Evolutionary conservation across 78 protist species (phyloP).

Genomic region (Thecamonas trahens): DNA sequence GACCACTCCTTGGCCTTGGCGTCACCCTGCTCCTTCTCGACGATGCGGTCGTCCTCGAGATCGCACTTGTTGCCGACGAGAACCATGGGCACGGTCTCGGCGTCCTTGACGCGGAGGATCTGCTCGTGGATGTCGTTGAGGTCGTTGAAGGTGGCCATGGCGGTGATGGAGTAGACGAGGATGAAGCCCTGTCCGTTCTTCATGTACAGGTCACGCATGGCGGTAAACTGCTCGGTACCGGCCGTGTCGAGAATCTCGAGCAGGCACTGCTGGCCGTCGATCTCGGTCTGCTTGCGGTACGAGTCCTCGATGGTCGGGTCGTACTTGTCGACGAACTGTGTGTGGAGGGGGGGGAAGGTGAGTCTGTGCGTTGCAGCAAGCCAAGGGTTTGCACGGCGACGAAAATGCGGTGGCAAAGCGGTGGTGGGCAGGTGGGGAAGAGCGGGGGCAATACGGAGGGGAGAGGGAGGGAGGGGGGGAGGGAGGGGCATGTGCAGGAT

Average conservation of each 20-base stretch:
- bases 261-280: slow-evolving; percentile 44
- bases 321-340: slow-evolving; percentile 64
- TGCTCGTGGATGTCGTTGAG: slow-evolving; percentile 50
- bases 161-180: slow-evolving; percentile 70
- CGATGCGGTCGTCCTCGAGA: slow-evolving; percentile 2
- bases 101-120: slow-evolving; percentile 58
- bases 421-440: too few relatives aligned
- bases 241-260: slow-evolving; percentile 75
- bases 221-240: slow-evolving; percentile 75
- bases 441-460: too few relatives aligned
- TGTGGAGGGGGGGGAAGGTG: too few relatives aligned
- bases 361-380: background rate
- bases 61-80: slow-evolving; percentile 43
- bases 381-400: too few relatives aligned
- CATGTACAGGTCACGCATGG: slow-evolving; percentile 77
- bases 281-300: slow-evolving; percentile 84
- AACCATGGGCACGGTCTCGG: slow-evolving; percentile 20
- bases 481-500: too few relatives aligned
- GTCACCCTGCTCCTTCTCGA: background rate
- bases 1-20: background rate
- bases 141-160: slow-evolving; percentile 54
- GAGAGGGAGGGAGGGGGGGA: too few relatives aligned
- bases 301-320: slow-evolving; percentile 96
- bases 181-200: slow-evolving; percentile 75
- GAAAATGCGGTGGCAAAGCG: too few relatives aligned